These are phyloP conservation scores for Lentinula raphanica DNA, from an alignment of 768 basidiomycete species.

Conservation along the genomic window DNA sequence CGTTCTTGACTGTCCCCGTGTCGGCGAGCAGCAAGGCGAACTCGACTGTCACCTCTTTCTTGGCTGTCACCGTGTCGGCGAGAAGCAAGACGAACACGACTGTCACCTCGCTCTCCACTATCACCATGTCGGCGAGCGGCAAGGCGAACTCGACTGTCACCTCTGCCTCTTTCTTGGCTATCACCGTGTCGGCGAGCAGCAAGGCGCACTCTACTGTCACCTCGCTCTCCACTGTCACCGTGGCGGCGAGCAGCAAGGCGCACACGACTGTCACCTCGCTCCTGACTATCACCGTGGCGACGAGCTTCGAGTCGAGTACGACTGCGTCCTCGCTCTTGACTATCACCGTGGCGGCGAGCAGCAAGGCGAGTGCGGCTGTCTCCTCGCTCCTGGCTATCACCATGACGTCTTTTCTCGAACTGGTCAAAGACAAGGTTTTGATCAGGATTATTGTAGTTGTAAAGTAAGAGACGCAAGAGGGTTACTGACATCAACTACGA, in stretches of 20 bases:
- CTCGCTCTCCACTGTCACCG: neutral
- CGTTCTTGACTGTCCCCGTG: neutral
- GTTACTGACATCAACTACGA: neutral
- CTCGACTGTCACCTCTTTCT: neutral
- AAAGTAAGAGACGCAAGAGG: neutral
- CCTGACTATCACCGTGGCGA: neutral
- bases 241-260: neutral
- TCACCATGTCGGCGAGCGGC: neutral
- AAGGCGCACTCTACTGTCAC: neutral
- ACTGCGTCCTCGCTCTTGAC: neutral
- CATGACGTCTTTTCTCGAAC: conserved; percentile 3
- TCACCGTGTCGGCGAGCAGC: neutral
- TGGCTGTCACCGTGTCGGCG: neutral
- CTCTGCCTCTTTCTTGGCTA: neutral
- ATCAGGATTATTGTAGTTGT: neutral
- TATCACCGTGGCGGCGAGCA: neutral
- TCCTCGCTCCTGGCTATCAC: neutral
- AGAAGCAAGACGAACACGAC: neutral
- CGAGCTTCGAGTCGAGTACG: neutral
- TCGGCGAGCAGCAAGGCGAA: neutral
- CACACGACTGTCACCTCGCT: neutral
- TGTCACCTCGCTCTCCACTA: neutral
- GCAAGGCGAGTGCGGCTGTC: neutral
- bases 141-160: neutral
- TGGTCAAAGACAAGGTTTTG: neutral